Base-by-base conservation (phyloP, 2,329 filamentous ascomycete species). In the Coniochaeta sp. region DNA sequence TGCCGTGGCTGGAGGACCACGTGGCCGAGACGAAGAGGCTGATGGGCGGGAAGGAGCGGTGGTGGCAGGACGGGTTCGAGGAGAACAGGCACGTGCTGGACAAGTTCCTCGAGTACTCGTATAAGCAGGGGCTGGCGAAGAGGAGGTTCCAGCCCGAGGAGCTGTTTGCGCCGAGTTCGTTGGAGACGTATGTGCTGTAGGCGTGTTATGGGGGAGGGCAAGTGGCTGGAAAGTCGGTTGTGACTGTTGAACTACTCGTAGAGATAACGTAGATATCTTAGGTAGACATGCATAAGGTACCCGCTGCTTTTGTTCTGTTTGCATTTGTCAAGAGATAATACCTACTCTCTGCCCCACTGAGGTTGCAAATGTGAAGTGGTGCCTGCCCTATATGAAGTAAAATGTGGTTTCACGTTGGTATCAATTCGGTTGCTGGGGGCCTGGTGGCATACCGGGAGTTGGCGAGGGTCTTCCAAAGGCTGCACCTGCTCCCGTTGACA, bases 61-160 rank as follows among this genome's bases (percentile, higher is more conserved):
- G 38, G 34, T 57, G 55, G 55, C 34, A 42, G 34, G 55, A 57
- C n/a, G 55, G 55, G 34, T 57, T 57, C 36, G 34, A 57, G 55
- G 55, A 40, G 55, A 57, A 57, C 22, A 57, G 30, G 38, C 55
- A 57, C 19, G 55, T 57, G 55, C 36, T 57, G 10, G 55, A 57
- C 22, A 57, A 57, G 55, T 57, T 57, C 14, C 55, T 57, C 19
- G 55, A 57, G 55, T 57, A 57, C 38, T 57, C 55, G 34, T 44
- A 26, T 16, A 57, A 57, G 1, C 55, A 57, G 55, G 55, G 55
- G 12, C 19, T 57, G 55, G 55, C 55, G 36, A 57, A 57, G 34
- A 30, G 55, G 55, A 16, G n/a, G 38, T 44, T 57, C 36, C 44
- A 57, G 55, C 55, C 55, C 26, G 55, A 57, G 55, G 55, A 57